These are phyloP conservation scores for Saccharata proteae DNA, from an alignment of 2,329 filamentous ascomycete species.

Conservation along the genomic window DNA sequence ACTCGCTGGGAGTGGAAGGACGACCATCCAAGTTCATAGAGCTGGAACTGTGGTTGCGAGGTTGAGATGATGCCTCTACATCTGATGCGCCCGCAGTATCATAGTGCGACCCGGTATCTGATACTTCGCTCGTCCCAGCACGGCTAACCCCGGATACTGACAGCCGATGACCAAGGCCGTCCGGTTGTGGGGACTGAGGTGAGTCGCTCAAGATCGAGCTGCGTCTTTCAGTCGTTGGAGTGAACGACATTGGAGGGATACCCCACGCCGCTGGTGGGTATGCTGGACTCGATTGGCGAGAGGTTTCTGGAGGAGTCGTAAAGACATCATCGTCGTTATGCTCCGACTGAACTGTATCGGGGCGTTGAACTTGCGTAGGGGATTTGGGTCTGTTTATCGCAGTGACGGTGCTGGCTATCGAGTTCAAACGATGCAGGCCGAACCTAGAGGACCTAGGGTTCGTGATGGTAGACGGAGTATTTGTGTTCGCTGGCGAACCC, in stretches of 20 bases:
- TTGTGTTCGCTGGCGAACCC: too few species aligned
- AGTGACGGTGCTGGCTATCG: constrained; percentile 23
- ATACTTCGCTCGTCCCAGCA: constrained; percentile 14
- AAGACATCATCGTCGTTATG: constrained; percentile 29
- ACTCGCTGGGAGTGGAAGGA: constrained; percentile 4
- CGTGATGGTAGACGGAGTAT: constrained; percentile 13
- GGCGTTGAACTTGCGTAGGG: constrained; percentile 18
- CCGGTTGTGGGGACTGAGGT: constrained; percentile 12
- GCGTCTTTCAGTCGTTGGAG: constrained; percentile 11
- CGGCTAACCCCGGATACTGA: constrained; percentile 23
- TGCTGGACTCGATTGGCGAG: constrained; percentile 23
- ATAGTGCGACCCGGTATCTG: constrained; percentile 19
- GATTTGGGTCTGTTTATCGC: constrained; percentile 14
- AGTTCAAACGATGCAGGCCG: constrained; percentile 22
- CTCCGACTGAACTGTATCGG: constrained; percentile 4
- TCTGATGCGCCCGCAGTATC: constrained; percentile 14
- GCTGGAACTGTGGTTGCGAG: constrained; percentile 1
- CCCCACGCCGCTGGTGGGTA: constrained; percentile 18
- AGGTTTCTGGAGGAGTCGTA: constrained; percentile 33
- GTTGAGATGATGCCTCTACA: neutral
- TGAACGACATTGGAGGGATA: constrained; percentile 21
- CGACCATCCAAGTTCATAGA: constrained; percentile 7
- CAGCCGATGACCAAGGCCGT: constrained; percentile 15
- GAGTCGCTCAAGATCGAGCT: constrained; percentile 7
- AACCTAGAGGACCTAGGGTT: constrained; percentile 15